Base-by-base conservation (phyloP, 345 rosid genomes). In the Microthlaspi erraticum region DNA sequence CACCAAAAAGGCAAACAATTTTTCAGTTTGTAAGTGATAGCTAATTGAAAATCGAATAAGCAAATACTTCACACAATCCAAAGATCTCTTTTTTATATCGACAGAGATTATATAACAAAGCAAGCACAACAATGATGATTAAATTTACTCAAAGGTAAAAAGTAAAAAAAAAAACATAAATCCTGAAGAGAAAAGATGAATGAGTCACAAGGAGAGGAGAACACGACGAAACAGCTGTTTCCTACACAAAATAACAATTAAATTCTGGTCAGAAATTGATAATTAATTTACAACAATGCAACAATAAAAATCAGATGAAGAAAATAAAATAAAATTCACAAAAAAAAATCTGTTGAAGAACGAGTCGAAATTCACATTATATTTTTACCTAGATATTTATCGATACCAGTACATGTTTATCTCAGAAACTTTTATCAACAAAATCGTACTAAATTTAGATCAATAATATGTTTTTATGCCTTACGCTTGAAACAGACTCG, bases 141-240 rank as follows among this genome's bases (percentile, higher is more conserved):
- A 39, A 52, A 2, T 20, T 37, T 46, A 46, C 64, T 36, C 37
- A 1, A 23, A 23, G 26, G 26, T 23, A 23, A 23, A 23, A 23
- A 4, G 26, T 23, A 23, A 54, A 32, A 43, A n/a, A 2, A 23
- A 54, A 32, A 43, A n/a, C 44, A 17, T 41, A 41, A 74, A 57
- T 9, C 8, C 36, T 41, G 39, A 41, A 23, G n/a, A 59, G 31
- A 45, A 38, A 65, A 43, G 41, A 29, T 67, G 34, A 60, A 60
- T 52, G 56, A 34, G 72, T 41, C 20, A 49, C 34, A 17, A 0
- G 14, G 49, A 59, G 50, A 43, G 33, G 49, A 51, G 39, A 42
- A 43, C 78, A 74, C 68, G 68, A 52, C 63, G 63, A 60, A 66
- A 61, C 72, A 34, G 42, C 63, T 67, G 62, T 60, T 67, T 60